Conservation (phyloP, 345 rosid species). For the Rhodamnia argentea region DNA sequence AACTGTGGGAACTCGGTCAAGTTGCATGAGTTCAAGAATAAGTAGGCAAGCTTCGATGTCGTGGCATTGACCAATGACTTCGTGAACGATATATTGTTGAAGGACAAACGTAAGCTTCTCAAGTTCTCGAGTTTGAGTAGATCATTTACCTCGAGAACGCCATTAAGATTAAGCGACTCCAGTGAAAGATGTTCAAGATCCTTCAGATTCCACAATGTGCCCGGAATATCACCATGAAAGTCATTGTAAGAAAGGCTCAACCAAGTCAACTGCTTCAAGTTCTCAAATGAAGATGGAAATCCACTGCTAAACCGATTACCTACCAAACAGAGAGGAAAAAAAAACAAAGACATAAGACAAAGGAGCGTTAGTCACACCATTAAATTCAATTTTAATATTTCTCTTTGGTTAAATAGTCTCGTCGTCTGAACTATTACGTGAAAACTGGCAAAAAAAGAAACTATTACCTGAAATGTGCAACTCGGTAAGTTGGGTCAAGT, state of each 20-base stretch:
- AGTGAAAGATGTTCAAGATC: fast-evolving
- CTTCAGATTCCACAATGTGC: neutral
- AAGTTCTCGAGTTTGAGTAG: neutral
- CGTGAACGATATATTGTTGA: neutral
- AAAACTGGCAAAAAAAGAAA: neutral
- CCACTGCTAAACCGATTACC: neutral
- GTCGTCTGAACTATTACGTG: neutral
- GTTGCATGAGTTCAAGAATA: neutral
- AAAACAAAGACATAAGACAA: neutral
- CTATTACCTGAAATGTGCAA: neutral
- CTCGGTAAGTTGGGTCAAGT: neutral
- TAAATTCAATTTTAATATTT: neutral
- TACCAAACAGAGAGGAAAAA: neutral
- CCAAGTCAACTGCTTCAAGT: fast-evolving
- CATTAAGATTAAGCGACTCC: neutral
- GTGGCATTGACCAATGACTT: neutral
- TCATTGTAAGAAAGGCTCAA: fast-evolving
- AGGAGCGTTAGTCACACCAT: neutral
- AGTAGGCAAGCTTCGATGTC: neutral
- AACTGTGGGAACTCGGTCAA: neutral
- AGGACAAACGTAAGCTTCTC: fast-evolving
- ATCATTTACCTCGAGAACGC: neutral
- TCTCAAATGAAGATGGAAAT: neutral
- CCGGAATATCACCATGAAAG: neutral
- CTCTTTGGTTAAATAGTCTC: neutral